Base-by-base conservation (phyloP, 2,329 filamentous ascomycete species). In the Penicillium sp. region DNA sequence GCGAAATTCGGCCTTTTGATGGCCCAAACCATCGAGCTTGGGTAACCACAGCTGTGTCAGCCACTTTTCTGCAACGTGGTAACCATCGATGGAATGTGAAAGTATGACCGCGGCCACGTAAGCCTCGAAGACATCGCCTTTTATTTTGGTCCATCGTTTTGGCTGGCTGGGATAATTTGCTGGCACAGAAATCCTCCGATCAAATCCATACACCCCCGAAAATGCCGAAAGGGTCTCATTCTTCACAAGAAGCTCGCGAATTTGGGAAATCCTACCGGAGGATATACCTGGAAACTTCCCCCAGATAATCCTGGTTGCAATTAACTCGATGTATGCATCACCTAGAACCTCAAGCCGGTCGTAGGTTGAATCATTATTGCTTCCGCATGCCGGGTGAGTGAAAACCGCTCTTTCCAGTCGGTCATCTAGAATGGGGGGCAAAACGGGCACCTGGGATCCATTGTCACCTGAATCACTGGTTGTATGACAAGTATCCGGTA, bases 321-420 rank as follows among this genome's bases (percentile, higher is more conserved):
- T 82, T 44, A 90, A 72, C 63, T 95, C 87, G 44, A 95, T 75
- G 60, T 92, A 92, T 18, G 88, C 86, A 66, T 97, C 92, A 6
- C 92, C 92, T 6, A 95, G 77, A 73, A 92, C 90, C 69, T 97
- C 92, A 6, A 96, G 81, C 15, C 82, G 81, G 63, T 96, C 91
- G 68, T 96, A 96, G 61, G 76, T 79, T 38, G 50, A 43, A 32
- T 53, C 49, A 29, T 48, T 45, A 42, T 62, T 49, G 32, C 56
- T 62, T 46, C 61, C 59, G 39, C 74, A 64, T 1, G 81, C 82
- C 1, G 78, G 72, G 59, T 92, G 88, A 1, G 80, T 88, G 61
- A 91, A 86, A 9, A 83, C 81, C 13, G 82, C 79, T 24, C 71
- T 72, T 59, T 84, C 81, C 15, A 91, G 75, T 20, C 73, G 69